phyloP scores from a whole-genome alignment of 495 filamentous ascomycete genomes.

The Penicillium canariense region DNA sequence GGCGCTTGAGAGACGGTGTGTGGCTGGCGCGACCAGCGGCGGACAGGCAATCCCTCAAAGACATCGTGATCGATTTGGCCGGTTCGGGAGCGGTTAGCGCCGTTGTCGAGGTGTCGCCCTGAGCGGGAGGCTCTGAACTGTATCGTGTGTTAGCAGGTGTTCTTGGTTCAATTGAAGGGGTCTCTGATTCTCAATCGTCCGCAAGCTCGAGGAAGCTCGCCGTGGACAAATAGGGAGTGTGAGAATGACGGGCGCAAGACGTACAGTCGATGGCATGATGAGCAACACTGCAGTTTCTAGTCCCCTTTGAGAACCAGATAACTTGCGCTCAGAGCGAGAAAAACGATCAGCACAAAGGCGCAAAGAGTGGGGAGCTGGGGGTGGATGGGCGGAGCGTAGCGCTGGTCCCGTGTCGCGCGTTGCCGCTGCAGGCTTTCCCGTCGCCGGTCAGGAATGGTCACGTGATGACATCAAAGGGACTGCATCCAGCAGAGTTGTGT shows the following conservation, averaged over 20 bases:
- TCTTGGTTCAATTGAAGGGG: background rate
- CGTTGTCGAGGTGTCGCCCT: constrained; percentile 47
- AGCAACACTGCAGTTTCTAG: constrained; percentile 8
- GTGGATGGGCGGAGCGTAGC: constrained; percentile 6
- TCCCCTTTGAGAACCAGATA: background rate
- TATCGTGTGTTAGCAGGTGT: constrained; percentile 6
- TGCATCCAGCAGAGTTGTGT: background rate
- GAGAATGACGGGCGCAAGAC: constrained; percentile 22
- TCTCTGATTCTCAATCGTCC: background rate
- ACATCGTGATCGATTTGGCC: constrained; percentile 89
- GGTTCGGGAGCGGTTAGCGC: constrained; percentile 67
- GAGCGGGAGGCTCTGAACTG: constrained; percentile 49
- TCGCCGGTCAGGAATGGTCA: constrained; percentile 6
- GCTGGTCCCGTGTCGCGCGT: constrained; percentile 14
- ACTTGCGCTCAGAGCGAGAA: background rate
- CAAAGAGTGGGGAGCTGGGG: constrained; percentile 3
- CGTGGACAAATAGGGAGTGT: background rate
- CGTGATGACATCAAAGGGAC: constrained; percentile 5
- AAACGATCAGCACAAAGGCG: background rate
- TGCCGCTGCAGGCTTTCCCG: background rate
- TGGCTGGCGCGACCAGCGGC: constrained; percentile 78
- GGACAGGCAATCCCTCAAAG: constrained; percentile 89
- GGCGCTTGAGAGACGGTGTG: constrained; percentile 68
- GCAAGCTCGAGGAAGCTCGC: background rate
- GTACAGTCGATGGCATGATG: constrained; percentile 45